Conservation (phyloP, 495 filamentous ascomycete species). For the Chaetomium tenue region DNA sequence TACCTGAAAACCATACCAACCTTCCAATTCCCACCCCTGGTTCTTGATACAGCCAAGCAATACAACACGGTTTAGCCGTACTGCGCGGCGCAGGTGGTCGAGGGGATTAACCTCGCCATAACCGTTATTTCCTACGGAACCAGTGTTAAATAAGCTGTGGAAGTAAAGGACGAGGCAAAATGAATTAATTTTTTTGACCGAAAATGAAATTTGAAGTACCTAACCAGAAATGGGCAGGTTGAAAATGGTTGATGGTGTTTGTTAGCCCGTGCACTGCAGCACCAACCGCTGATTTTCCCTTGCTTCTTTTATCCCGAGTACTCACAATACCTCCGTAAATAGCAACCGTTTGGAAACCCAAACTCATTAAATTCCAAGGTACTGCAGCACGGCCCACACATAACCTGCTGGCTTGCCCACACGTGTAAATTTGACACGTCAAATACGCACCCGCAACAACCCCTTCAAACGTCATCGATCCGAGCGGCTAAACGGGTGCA, state of each 20-base stretch:
- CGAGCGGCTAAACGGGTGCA: neutral
- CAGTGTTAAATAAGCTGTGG: neutral
- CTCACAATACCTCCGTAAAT: neutral
- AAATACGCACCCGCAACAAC: no score
- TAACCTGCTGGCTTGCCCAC: no score
- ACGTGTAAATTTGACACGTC: no score
- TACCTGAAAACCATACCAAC: neutral
- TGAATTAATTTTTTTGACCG: neutral
- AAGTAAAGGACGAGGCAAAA: neutral
- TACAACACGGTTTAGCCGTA: slow-evolving; percentile 10
- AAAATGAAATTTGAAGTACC: neutral
- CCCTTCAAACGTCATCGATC: no score
- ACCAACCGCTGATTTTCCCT: neutral
- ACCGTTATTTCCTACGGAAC: neutral
- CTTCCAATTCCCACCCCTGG: no score
- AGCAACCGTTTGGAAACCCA: neutral
- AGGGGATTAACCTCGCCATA: slow-evolving; percentile 12
- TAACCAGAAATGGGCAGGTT: slow-evolving; percentile 3
- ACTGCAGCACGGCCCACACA: neutral
- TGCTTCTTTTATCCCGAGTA: neutral
- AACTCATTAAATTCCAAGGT: neutral
- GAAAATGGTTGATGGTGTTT: neutral
- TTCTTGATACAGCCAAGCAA: neutral
- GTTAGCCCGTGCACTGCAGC: neutral
- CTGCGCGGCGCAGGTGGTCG: neutral